Evolutionary conservation across 192 early-diverging fungal genomes (phyloP), one percentile per base, ranked within the genome.

Genomic region (Coemansia biformis): DNA sequence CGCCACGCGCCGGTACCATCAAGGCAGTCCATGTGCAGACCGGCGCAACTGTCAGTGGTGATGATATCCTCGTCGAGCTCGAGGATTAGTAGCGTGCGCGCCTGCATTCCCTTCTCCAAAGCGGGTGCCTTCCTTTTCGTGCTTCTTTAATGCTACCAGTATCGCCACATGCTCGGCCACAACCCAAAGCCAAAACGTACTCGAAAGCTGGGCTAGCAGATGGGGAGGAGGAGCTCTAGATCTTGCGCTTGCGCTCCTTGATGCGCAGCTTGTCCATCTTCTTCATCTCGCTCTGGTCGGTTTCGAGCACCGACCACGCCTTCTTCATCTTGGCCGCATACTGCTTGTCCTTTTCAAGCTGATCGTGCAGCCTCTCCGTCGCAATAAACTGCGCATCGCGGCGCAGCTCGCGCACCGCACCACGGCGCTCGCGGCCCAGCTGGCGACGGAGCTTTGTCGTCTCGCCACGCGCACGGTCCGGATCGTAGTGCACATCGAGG

Each of bases 261-360:
- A 79, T 79, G 13, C 77, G 54, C 33, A 54, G 38, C 31, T 34
- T 66, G 31, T 86, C 77, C 46, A 83, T 50, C 31, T 78, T 78
- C 33, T 87, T 90, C 66, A 86, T 69, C 54, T 90, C 85, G 15
- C 78, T 79, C 58, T 93, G 90, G 61, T 96, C 86, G 48, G 75
- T 78, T 41, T 88, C 92, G 55, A 98, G 55, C 21, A 81, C 78
- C 0, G 86, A 86, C 85, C 90, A 86, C 42, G 93, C 86, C 46
- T 79, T 78, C 68, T 90, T 87, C 80, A 99, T 91, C 82, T 86
- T 93, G 50, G 85, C 81, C 46, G 83, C 85, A 60, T 99, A 99
- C 19, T 61, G 66, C 6, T 24, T 59, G 62, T 96, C 95, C 80
- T 87, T 89, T 50, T 88, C 82, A 46, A 81, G 83, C 48, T 73